phyloP scores from a whole-genome alignment of 2,329 filamentous ascomycete genomes.

The Aureobasidium pullulans region DNA sequence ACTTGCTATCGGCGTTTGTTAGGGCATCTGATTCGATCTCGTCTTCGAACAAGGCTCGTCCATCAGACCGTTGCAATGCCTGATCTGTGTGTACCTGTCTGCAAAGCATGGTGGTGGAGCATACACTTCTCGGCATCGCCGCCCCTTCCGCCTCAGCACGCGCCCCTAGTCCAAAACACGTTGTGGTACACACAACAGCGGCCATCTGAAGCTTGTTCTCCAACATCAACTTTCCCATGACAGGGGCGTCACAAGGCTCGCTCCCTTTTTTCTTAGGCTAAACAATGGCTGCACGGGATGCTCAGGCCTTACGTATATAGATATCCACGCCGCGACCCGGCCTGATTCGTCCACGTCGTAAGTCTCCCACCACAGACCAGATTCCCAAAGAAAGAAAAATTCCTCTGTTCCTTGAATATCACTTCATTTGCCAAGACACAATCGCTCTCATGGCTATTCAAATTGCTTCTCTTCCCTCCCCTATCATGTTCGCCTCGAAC shows the following conservation, averaged over 20 bases:
- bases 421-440: slow-evolving; percentile 8
- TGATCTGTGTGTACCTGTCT: slow-evolving; percentile 9
- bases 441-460: slow-evolving; percentile 12
- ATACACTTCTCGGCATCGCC: slow-evolving; percentile 9
- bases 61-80: slow-evolving; percentile 2
- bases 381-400: slow-evolving; percentile 6
- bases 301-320: slow-evolving; percentile 12
- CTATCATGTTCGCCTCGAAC: slow-evolving; percentile 17
- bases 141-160: slow-evolving; percentile 10
- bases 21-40: not conserved
- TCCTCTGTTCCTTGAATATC: not conserved
- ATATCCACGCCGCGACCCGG: slow-evolving; percentile 6
- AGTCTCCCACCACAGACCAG: slow-evolving; percentile 4
- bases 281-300: slow-evolving; percentile 11
- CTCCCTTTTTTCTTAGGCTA: slow-evolving; percentile 10
- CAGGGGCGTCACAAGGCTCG: slow-evolving; percentile 12
- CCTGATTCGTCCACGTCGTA: slow-evolving; percentile 16
- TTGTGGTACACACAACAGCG: slow-evolving; percentile 10
- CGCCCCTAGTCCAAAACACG: slow-evolving; percentile 9
- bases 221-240: slow-evolving; percentile 9
- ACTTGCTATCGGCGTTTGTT: not conserved
- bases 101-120: slow-evolving; percentile 10
- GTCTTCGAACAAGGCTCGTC: not conserved
- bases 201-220: slow-evolving; percentile 12
- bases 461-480: slow-evolving; percentile 12